A percentile compares a stretch with the other conserved stretches of the same genome.
phyloP scores from a whole-genome alignment of 2,329 filamentous ascomycete genomes.

The Trichoderma koningii region DNA sequence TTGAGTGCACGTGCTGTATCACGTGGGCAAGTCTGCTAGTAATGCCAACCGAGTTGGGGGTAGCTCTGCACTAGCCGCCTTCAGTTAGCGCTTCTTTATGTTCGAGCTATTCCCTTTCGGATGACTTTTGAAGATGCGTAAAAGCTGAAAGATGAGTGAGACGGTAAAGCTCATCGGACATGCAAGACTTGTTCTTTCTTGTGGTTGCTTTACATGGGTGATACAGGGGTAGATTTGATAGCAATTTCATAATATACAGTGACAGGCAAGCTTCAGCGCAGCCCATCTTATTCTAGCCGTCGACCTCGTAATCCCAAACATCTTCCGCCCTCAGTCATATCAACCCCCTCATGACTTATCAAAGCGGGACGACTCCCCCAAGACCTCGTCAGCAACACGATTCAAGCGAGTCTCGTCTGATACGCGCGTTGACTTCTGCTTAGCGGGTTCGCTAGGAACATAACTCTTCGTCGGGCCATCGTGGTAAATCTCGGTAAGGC shows the following conservation, averaged over 20 bases:
- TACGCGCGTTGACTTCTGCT: constrained; percentile 8
- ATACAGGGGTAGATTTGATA: constrained; percentile 25
- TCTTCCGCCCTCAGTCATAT: constrained; percentile 36
- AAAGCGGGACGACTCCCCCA: constrained; percentile 29
- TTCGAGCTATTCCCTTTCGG: not conserved
- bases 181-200: constrained; percentile 5
- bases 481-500: constrained; percentile 41
- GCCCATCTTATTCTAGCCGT: constrained; percentile 26
- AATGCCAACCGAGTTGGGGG: too few relatives aligned
- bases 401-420: constrained; percentile 32
- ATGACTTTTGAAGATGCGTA: not conserved
- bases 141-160: not conserved
- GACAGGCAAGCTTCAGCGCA: constrained; percentile 27
- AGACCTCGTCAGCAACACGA: constrained; percentile 37
- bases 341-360: constrained; percentile 59
- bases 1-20: constrained; percentile 31
- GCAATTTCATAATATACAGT: constrained; percentile 13
- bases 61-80: not conserved
- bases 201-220: constrained; percentile 29
- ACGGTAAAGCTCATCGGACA: not conserved
- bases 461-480: constrained; percentile 31
- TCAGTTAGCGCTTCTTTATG: not conserved
- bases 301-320: constrained; percentile 45
- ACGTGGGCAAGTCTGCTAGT: constrained; percentile 35
- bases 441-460: constrained; percentile 21